Conservation (phyloP, 2,329 filamentous ascomycete species). For the Paraconiothyrium brasiliense region DNA sequence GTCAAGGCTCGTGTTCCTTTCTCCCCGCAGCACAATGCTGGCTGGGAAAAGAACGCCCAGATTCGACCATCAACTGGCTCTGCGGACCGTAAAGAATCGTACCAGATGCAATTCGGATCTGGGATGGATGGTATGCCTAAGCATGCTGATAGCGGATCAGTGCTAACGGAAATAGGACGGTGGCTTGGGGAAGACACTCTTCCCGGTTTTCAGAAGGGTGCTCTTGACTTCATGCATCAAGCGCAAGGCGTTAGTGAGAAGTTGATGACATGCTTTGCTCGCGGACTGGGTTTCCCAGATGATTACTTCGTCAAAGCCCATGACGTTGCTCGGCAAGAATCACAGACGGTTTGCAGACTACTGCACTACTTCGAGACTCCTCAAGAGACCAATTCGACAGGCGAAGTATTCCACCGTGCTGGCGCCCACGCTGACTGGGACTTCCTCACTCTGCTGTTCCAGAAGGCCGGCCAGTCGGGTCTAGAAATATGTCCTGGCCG, state of each 20-base stretch:
- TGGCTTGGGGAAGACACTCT: slow-evolving; percentile 63
- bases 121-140: slow-evolving; percentile 55
- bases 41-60: slow-evolving; percentile 69
- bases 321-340: slow-evolving; percentile 59
- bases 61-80: slow-evolving; percentile 68
- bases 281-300: slow-evolving; percentile 65
- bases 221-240: slow-evolving; percentile 64
- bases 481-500: slow-evolving; percentile 72
- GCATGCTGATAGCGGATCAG: neutral
- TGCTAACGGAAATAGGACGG: slow-evolving; percentile 24
- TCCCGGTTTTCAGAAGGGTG: slow-evolving; percentile 58
- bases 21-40: slow-evolving; percentile 62
- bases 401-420: slow-evolving; percentile 64
- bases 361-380: slow-evolving; percentile 62
- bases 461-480: slow-evolving; percentile 67
- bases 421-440: slow-evolving; percentile 73
- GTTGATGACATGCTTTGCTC: slow-evolving; percentile 68
- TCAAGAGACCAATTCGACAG: slow-evolving; percentile 42
- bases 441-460: slow-evolving; percentile 70
- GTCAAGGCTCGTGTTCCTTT: slow-evolving; percentile 65
- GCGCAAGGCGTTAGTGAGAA: slow-evolving; percentile 64
- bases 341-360: slow-evolving; percentile 65
- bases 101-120: slow-evolving; percentile 70
- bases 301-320: slow-evolving; percentile 67
- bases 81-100: slow-evolving; percentile 69